Evolutionary conservation across 2,329 filamentous ascomycete species (phyloP).

Genomic region (Beauveria varroae): DNA sequence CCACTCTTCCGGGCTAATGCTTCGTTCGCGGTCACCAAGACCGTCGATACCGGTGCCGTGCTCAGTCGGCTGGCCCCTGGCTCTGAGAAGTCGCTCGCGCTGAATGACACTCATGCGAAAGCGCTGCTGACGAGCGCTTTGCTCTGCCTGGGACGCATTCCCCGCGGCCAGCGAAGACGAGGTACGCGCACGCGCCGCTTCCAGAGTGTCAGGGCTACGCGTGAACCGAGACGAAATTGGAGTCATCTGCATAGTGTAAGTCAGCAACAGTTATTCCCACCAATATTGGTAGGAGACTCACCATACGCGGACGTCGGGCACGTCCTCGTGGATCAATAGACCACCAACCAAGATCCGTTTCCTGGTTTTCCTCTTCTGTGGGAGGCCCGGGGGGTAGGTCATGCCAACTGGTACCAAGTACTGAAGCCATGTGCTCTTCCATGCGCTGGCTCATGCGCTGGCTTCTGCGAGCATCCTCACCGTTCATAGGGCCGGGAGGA

Average conservation of each 20-base stretch:
- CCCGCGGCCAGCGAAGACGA: neutral
- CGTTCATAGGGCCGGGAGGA: constrained; percentile 15
- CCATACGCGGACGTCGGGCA: constrained; percentile 16
- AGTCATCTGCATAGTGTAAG: constrained; percentile 41
- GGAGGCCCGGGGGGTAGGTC: constrained; percentile 11
- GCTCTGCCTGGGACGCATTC: neutral
- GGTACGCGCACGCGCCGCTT: neutral
- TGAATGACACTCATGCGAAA: neutral
- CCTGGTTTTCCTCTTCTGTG: constrained; percentile 12
- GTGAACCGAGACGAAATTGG: constrained; percentile 8
- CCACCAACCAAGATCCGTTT: constrained; percentile 19
- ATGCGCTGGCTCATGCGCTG: constrained; percentile 16
- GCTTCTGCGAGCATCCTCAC: constrained; percentile 16
- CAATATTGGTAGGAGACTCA: constrained; percentile 13
- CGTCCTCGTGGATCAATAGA: constrained; percentile 16
- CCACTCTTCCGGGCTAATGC: constrained; percentile 74
- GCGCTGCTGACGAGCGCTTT: neutral
- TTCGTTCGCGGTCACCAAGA: constrained; percentile 76
- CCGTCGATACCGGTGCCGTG: constrained; percentile 47
- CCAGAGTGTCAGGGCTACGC: constrained; percentile 8
- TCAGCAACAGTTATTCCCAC: constrained; percentile 39
- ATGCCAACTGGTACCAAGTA: constrained; percentile 18
- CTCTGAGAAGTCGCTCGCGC: neutral
- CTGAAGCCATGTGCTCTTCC: constrained; percentile 21
- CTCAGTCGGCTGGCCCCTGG: constrained; percentile 1